These are phyloP conservation scores for Sambucus nigra DNA, from an alignment of 129 eudicot genomes.

Conservation along the genomic window DNA sequence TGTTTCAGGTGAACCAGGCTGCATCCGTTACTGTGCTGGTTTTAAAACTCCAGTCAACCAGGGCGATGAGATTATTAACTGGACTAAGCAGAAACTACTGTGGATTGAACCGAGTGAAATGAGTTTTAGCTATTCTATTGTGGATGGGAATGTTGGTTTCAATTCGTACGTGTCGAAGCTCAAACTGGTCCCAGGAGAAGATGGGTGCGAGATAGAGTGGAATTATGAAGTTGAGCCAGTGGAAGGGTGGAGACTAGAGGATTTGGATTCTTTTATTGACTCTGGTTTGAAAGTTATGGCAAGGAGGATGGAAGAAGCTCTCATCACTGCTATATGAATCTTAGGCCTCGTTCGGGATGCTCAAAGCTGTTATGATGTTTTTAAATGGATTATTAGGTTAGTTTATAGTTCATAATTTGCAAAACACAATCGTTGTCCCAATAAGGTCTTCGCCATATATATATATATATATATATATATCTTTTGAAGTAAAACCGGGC, in stretches of 20 bases:
- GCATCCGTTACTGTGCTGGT: conserved; percentile 17
- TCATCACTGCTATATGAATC: not conserved
- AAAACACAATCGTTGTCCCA: no score
- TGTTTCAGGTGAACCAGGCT: conserved; percentile 5
- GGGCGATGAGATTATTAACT: conserved; percentile 4
- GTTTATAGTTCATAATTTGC: no score
- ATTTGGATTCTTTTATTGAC: conserved; percentile 7
- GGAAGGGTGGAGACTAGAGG: conserved; percentile 9
- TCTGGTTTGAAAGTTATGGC: conserved; percentile 9
- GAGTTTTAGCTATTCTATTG: conserved; percentile 12
- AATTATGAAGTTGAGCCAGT: conserved; percentile 8
- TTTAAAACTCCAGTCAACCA: conserved; percentile 12
- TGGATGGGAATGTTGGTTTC: conserved; percentile 21
- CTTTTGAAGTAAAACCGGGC: no score
- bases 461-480: no score
- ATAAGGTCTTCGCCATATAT: no score
- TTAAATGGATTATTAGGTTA: no score
- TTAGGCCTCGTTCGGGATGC: no score
- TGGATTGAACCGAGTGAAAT: conserved; percentile 4
- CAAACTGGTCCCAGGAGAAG: not conserved
- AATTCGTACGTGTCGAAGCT: conserved; percentile 15
- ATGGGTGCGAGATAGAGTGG: conserved; percentile 5
- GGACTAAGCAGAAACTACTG: conserved; percentile 20
- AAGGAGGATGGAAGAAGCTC: conserved; percentile 1
- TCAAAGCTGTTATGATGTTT: no score